Conservation (phyloP, 345 rosid species). For the Linum lewisii region DNA sequence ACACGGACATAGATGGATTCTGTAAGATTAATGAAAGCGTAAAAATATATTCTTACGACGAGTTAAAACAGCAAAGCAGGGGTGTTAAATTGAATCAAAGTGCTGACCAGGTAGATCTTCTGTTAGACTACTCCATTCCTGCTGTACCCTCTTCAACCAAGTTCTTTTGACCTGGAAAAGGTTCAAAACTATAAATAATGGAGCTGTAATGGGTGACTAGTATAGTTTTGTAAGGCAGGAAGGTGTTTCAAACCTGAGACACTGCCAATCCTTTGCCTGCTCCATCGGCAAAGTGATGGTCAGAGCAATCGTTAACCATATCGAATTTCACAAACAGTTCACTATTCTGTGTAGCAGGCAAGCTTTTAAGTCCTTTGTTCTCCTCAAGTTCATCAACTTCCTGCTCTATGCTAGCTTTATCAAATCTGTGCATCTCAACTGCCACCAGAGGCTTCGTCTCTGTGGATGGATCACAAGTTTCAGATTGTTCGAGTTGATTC, state of each 20-base stretch:
- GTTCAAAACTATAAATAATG: neutral
- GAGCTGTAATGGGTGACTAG: neutral
- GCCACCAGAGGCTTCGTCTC: slow-evolving; percentile 24
- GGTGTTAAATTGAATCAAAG: slow-evolving; percentile 9
- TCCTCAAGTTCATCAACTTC: slow-evolving; percentile 25
- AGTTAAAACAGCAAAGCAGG: neutral
- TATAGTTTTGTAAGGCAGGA: neutral
- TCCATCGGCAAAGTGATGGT: slow-evolving; percentile 57
- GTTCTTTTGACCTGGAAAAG: slow-evolving; percentile 45
- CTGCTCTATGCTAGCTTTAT: slow-evolving; percentile 13
- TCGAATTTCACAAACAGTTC: slow-evolving; percentile 55
- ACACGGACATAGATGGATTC: slow-evolving; percentile 73
- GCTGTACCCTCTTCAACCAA: slow-evolving; percentile 84
- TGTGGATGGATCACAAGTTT: slow-evolving; percentile 18
- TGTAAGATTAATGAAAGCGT: slow-evolving; percentile 19
- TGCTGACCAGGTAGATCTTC: slow-evolving; percentile 69
- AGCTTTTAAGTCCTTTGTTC: slow-evolving; percentile 14
- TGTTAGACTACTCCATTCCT: slow-evolving; percentile 79
- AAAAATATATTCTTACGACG: neutral
- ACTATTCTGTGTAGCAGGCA: slow-evolving; percentile 11
- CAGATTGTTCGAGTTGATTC: slow-evolving; percentile 22
- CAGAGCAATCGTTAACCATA: slow-evolving; percentile 61
- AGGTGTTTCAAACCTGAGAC: slow-evolving; percentile 52
- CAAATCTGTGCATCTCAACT: slow-evolving; percentile 20
- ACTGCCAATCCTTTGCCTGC: slow-evolving; percentile 30